A percentile compares a stretch with the other conserved stretches of the same genome.
These are phyloP conservation scores for Tricholoma matsutake DNA, from an alignment of 768 basidiomycete genomes.

Conservation along the genomic window DNA sequence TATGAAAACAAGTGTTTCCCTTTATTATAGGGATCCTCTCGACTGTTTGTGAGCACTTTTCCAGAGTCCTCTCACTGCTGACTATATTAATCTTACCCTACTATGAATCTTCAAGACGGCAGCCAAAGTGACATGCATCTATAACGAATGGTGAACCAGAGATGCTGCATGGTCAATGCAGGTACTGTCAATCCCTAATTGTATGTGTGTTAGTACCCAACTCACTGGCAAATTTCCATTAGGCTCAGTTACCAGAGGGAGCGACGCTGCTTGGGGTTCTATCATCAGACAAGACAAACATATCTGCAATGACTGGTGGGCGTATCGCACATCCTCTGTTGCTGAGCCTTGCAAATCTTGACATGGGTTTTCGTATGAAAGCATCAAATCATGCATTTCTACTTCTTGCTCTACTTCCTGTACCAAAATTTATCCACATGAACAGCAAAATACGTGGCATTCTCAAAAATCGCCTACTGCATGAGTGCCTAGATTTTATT, in stretches of 20 bases:
- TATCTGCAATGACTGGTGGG: constrained; percentile 16
- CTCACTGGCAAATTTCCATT: not conserved
- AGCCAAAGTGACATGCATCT: constrained; percentile 5
- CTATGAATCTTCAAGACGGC: constrained; percentile 11
- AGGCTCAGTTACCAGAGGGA: constrained; percentile 17
- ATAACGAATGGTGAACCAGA: not conserved
- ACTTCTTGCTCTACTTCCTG: constrained; percentile 16
- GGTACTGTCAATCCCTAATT: not conserved
- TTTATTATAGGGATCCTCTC: constrained; percentile 8
- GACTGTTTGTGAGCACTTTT: constrained; percentile 27
- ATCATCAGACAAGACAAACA: constrained; percentile 19
- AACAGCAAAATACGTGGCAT: constrained; percentile 15
- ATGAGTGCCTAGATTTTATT: constrained; percentile 28
- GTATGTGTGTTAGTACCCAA: too few species aligned
- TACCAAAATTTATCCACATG: constrained; percentile 10
- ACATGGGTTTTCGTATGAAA: constrained; percentile 12
- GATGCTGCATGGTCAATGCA: not conserved
- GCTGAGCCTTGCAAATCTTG: constrained; percentile 14
- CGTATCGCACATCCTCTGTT: constrained; percentile 10
- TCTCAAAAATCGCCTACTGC: constrained; percentile 23
- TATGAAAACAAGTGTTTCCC: not conserved
- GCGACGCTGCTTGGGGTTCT: constrained; percentile 16
- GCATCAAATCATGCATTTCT: constrained; percentile 14
- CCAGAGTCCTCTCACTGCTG: constrained; percentile 19
- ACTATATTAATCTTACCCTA: constrained; percentile 23